Evolutionary conservation across 495 filamentous ascomycete species (phyloP).

Genomic region (Patellaria atrata): DNA sequence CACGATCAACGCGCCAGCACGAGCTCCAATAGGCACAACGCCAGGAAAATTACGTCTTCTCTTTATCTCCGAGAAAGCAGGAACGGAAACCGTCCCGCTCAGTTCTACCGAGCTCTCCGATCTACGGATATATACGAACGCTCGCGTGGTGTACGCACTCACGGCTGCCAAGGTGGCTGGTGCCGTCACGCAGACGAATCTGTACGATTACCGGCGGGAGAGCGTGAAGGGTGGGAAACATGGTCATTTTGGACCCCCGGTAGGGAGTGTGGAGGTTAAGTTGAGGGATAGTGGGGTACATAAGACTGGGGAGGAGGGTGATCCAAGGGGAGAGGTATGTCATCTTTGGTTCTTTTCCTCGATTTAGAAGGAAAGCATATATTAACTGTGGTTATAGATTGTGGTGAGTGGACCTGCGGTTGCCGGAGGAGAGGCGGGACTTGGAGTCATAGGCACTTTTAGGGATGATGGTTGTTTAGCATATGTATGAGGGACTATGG

Average conservation of each 20-base stretch:
- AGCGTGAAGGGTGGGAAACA: conserved; percentile 27
- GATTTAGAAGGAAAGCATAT: background rate
- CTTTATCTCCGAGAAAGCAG: conserved; percentile 47
- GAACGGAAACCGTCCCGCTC: conserved; percentile 37
- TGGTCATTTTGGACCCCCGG: conserved; percentile 69
- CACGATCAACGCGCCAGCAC: conserved; percentile 44
- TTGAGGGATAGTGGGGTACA: conserved; percentile 44
- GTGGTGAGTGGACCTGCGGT: conserved; percentile 53
- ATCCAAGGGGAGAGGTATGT: conserved; percentile 45
- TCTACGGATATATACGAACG: conserved; percentile 62
- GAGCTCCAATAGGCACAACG: conserved; percentile 45
- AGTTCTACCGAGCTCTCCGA: conserved; percentile 58
- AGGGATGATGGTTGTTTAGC: conserved; percentile 23
- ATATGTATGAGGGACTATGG: conserved; percentile 19
- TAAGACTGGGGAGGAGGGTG: conserved; percentile 45
- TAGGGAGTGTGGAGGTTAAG: conserved; percentile 66
- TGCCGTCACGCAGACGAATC: conserved; percentile 65
- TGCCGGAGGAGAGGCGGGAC: conserved; percentile 41
- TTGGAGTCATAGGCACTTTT: conserved; percentile 36
- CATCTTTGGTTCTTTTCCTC: conserved; percentile 3
- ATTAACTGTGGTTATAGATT: conserved; percentile 32
- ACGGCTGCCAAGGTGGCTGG: conserved; percentile 72
- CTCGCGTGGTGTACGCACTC: conserved; percentile 73
- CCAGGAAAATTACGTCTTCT: conserved; percentile 66
- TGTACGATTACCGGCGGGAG: conserved; percentile 71